These are phyloP conservation scores for Cordyceps fumosorosea DNA, from an alignment of 2,329 filamentous ascomycete species.

Conservation along the genomic window DNA sequence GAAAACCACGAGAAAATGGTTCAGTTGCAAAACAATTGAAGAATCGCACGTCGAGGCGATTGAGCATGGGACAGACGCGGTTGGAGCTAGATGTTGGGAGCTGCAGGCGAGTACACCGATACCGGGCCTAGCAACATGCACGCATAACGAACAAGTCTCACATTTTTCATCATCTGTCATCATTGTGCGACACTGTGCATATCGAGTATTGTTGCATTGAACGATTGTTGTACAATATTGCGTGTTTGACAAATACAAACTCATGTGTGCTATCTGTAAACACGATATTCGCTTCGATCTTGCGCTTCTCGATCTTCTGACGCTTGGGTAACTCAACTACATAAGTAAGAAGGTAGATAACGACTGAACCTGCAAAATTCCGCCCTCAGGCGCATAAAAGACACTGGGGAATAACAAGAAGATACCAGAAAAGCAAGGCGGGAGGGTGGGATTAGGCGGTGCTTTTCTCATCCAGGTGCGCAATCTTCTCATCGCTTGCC, in stretches of 20 bases:
- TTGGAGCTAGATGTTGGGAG: background rate
- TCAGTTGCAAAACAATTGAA: background rate
- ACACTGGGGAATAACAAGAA: background rate
- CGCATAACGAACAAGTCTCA: background rate
- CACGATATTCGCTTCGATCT: background rate
- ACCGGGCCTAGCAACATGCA: background rate
- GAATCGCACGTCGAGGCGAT: background rate
- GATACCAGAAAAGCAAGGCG: background rate
- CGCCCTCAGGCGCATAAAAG: background rate
- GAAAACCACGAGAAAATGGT: background rate
- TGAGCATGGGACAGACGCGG: background rate
- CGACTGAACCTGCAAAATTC: background rate
- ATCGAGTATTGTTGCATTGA: background rate
- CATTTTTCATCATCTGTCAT: background rate
- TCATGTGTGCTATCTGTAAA: no score
- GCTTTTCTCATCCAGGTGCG: slow-evolving; percentile 5
- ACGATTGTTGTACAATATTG: background rate
- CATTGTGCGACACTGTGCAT: background rate
- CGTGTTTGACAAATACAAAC: background rate
- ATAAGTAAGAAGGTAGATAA: background rate
- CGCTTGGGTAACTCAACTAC: background rate
- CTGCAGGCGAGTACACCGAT: background rate
- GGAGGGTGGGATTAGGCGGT: background rate
- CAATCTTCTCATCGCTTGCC: slow-evolving; percentile 2
- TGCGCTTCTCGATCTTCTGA: background rate